These are phyloP conservation scores for Penicillium fuscoglaucum DNA, from an alignment of 2,329 filamentous ascomycete species.

Conservation along the genomic window DNA sequence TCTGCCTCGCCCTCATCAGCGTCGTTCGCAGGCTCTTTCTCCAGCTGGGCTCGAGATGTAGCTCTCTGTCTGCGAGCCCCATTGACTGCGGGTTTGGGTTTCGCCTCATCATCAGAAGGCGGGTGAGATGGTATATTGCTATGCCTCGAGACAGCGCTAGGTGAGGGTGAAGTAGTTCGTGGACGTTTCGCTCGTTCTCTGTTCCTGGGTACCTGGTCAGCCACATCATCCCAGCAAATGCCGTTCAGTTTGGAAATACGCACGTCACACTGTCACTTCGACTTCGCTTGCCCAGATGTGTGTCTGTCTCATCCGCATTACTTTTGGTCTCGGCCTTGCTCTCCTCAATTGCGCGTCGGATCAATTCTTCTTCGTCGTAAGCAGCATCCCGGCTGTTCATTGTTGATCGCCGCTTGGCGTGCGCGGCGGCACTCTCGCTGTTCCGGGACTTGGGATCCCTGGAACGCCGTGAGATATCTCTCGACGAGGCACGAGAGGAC, in stretches of 20 bases:
- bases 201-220: conserved; percentile 56
- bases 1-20: conserved; percentile 68
- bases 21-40: conserved; percentile 48
- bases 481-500: conserved; percentile 47
- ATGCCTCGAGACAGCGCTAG: conserved; percentile 56
- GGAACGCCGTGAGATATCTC: conserved; percentile 40
- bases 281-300: conserved; percentile 73
- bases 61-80: conserved; percentile 61
- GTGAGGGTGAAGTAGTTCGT: conserved; percentile 75
- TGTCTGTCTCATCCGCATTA: conserved; percentile 55
- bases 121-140: conserved; percentile 47
- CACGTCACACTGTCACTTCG: conserved; percentile 95
- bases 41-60: conserved; percentile 54
- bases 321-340: conserved; percentile 77
- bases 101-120: conserved; percentile 67
- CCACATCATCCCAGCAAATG: conserved; percentile 19
- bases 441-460: conserved; percentile 49
- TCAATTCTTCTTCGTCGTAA: conserved; percentile 89
- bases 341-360: conserved; percentile 87
- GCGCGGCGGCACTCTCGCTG: conserved; percentile 54
- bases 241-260: conserved; percentile 43
- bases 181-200: conserved; percentile 74
- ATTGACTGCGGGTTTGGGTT: conserved; percentile 37
- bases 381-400: conserved; percentile 97
- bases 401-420: conserved; percentile 83